Evolutionary conservation across 176 grass and related monocot species (phyloP).

Genomic region (Oryza officinalis): DNA sequence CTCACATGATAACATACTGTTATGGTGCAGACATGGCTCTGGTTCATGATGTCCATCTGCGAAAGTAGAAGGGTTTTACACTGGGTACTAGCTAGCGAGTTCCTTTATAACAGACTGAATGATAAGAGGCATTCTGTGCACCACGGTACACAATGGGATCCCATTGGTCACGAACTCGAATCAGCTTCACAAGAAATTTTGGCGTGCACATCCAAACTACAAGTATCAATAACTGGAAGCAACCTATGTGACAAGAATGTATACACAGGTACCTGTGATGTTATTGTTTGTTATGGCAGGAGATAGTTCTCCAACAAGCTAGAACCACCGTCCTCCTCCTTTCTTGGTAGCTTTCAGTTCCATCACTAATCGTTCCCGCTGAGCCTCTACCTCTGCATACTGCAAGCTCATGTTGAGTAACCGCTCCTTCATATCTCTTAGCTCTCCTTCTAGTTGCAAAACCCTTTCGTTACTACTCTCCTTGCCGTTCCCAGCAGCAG

Average conservation of each 20-base stretch:
- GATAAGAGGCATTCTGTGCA: not conserved
- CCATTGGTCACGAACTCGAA: not conserved
- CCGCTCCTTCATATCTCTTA: slow-evolving; percentile 87
- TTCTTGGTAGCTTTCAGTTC: slow-evolving; percentile 80
- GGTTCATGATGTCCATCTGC: slow-evolving; percentile 22
- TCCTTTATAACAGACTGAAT: not conserved
- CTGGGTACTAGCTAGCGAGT: not conserved
- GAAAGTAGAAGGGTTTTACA: slow-evolving; percentile 17
- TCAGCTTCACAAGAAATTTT: not conserved
- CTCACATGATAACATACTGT: slow-evolving; percentile 34
- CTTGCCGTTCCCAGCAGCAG: slow-evolving; percentile 24
- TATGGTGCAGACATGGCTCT: not conserved
- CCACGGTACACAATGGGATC: not conserved
- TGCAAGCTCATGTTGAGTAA: slow-evolving; percentile 84
- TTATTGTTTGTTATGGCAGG: slow-evolving; percentile 28
- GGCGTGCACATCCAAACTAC: slow-evolving; percentile 25
- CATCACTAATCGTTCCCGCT: slow-evolving; percentile 83
- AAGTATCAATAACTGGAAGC: not conserved
- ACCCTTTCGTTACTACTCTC: slow-evolving; percentile 35
- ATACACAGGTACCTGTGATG: slow-evolving; percentile 38
- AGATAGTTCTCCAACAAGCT: slow-evolving; percentile 28
- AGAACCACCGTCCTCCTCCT: slow-evolving; percentile 70
- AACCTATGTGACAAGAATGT: slow-evolving; percentile 19
- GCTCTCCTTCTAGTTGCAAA: slow-evolving; percentile 73
- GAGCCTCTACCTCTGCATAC: slow-evolving; percentile 89